phyloP scores from a whole-genome alignment of 2,329 filamentous ascomycete species.

The Didymella pinodella region DNA sequence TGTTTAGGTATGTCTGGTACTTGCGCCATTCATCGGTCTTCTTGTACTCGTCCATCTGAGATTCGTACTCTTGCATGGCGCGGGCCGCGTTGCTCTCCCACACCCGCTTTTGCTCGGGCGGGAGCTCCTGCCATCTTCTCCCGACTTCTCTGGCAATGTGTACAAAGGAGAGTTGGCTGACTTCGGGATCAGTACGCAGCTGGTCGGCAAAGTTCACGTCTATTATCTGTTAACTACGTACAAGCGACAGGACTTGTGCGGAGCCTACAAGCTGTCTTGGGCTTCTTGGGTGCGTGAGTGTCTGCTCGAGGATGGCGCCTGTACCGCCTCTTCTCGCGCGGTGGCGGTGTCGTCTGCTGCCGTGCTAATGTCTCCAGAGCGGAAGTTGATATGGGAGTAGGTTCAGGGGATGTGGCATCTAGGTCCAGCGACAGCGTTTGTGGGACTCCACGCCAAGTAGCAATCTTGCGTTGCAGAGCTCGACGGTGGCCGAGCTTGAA shows the following conservation, averaged over 20 bases:
- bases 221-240: constrained; percentile 14
- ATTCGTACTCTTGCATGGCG: constrained; percentile 50
- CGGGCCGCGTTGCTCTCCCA: constrained; percentile 51
- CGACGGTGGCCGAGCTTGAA: constrained; percentile 54
- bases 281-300: constrained; percentile 50
- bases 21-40: constrained; percentile 49
- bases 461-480: constrained; percentile 51
- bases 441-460: constrained; percentile 46
- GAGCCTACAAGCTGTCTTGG: constrained; percentile 51
- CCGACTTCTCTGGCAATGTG: constrained; percentile 52
- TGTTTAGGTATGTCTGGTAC: constrained; percentile 48
- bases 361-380: constrained; percentile 39
- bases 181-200: constrained; percentile 47
- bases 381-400: constrained; percentile 39
- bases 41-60: constrained; percentile 52
- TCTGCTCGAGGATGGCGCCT: constrained; percentile 50
- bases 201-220: constrained; percentile 54
- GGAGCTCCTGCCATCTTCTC: constrained; percentile 49
- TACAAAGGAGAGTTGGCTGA: constrained; percentile 50
- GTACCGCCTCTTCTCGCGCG: constrained; percentile 49
- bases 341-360: constrained; percentile 34
- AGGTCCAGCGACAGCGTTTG: constrained; percentile 34
- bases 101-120: constrained; percentile 46
- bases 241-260: background rate
- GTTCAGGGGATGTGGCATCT: constrained; percentile 24